Base-by-base conservation (phyloP, 73 alveolate species). In the Paraurostyla sp. region DNA sequence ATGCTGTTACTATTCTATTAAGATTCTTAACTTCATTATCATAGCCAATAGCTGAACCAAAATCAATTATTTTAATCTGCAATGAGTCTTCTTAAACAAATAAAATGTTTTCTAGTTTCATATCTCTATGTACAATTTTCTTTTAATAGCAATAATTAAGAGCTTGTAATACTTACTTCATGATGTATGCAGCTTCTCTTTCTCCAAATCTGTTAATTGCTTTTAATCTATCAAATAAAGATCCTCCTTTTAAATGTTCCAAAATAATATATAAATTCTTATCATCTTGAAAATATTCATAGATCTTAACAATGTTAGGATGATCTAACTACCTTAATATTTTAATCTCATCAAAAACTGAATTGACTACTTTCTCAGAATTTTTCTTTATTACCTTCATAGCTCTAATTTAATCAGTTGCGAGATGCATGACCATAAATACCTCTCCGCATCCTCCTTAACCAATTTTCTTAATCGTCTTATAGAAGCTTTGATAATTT, bases 91-190 rank as follows among this genome's bases (percentile, higher is more conserved):
- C 85, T 41, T 90, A 52, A 42, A 84, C 69, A 71, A 91, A 86
- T 23, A 93, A 73, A 9, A 91, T 88, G 80, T 93, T 93, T 91
- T 93, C 97, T 13, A 95, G 93, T 54, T 93, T 93, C 78, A 93
- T 60, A 73, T 93, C 97, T 60, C 97, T 83, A 86, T 93, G 97
- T 0, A 92, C 90, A 15, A 93, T 91, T 52, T 91, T 76, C 57
- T 60, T 50, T 27, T 45, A 52, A 76, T 85, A 93, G 86, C 97
- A 93, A 80, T 93, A 93, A 69, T 58, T 46, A 30, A 93, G 84
- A 30, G 97, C 97, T 32, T 92, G 52, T 40, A 86, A 15, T 2
- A 86, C 35, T 33, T 52, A 62, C 46, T 76, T 86, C 91, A 86
- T 75, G 27, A 86, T 43, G 0, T 18, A 42, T n/a, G 90, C 93